phyloP scores from a whole-genome alignment of 2,329 filamentous ascomycete genomes.

The Penicillium sp. region DNA sequence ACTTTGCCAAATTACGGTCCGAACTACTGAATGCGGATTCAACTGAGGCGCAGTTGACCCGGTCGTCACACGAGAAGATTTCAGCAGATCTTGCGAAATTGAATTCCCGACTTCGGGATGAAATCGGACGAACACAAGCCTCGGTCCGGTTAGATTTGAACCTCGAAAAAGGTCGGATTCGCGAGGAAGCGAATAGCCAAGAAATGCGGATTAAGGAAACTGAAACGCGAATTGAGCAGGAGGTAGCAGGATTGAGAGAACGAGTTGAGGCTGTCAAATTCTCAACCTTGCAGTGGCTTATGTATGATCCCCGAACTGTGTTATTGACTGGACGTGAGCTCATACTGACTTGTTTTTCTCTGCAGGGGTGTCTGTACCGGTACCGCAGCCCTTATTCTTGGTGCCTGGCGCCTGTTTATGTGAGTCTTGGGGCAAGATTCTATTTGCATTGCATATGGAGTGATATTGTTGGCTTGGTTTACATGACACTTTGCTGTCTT shows the following conservation, averaged over 20 bases:
- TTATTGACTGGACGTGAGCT: neutral
- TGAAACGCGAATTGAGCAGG: constrained; percentile 96
- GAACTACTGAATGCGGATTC: constrained; percentile 90
- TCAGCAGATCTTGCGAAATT: constrained; percentile 95
- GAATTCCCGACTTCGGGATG: constrained; percentile 82
- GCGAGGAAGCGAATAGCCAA: constrained; percentile 93
- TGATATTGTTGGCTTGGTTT: constrained; percentile 11
- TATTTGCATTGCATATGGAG: constrained; percentile 24
- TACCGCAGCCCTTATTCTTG: constrained; percentile 64
- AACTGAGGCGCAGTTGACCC: constrained; percentile 84
- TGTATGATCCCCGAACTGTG: constrained; percentile 61
- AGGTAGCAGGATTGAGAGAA: constrained; percentile 85
- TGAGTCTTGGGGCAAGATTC: constrained; percentile 31
- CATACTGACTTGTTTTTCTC: constrained; percentile 29
- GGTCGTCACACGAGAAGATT: constrained; percentile 84
- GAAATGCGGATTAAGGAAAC: constrained; percentile 99
- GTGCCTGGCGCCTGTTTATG: constrained; percentile 67
- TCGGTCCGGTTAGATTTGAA: constrained; percentile 91
- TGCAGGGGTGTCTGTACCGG: constrained; percentile 63
- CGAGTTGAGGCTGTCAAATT: constrained; percentile 97
- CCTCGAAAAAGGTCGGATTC: constrained; percentile 91
- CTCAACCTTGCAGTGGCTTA: constrained; percentile 95
- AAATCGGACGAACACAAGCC: constrained; percentile 91
- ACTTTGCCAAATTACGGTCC: constrained; percentile 94
- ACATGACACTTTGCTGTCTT: constrained; percentile 7